Evolutionary conservation across 2,329 filamentous ascomycete genomes (phyloP).

Genomic region (Purpureocillium lavendulum): DNA sequence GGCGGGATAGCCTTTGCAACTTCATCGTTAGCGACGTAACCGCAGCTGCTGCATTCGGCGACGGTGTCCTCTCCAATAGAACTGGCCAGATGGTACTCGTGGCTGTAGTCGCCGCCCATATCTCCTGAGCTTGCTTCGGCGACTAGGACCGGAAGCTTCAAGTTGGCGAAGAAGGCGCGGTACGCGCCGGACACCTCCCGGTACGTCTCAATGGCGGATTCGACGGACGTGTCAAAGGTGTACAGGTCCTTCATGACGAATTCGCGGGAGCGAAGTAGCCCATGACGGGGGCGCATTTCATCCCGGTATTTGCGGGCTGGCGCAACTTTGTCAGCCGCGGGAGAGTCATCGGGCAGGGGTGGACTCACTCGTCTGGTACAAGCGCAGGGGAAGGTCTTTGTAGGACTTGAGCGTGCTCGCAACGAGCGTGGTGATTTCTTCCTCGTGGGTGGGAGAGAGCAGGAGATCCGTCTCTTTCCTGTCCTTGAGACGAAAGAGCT

Average conservation of each 20-base stretch:
- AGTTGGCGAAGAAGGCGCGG: constrained; percentile 65
- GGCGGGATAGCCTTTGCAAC: constrained; percentile 43
- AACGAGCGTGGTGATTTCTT: constrained; percentile 85
- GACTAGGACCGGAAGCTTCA: constrained; percentile 76
- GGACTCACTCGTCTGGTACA: constrained; percentile 78
- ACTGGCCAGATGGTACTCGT: constrained; percentile 86
- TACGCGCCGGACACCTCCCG: constrained; percentile 66
- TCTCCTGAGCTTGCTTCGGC: constrained; percentile 91
- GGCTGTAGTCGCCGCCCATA: constrained; percentile 87
- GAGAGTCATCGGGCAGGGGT: too few relatives aligned
- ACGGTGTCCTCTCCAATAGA: constrained; percentile 78
- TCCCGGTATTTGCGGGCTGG: constrained; percentile 87
- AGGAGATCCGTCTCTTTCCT: constrained; percentile 68
- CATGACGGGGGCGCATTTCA: constrained; percentile 80
- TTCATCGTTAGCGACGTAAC: constrained; percentile 80
- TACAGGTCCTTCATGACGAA: constrained; percentile 99
- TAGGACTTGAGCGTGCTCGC: constrained; percentile 68
- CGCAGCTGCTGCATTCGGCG: constrained; percentile 64
- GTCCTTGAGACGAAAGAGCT: constrained; percentile 77
- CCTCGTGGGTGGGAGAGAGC: constrained; percentile 88
- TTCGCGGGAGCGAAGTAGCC: constrained; percentile 78
- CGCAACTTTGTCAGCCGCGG: constrained; percentile 9
- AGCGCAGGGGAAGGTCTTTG: constrained; percentile 72
- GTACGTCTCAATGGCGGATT: constrained; percentile 75
- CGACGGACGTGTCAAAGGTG: constrained; percentile 69